Percentiles rank a stretch among this genome's conserved stretches.
Conservation (phyloP, 2,329 filamentous ascomycete genomes). For the Colletotrichum aenigma region DNA sequence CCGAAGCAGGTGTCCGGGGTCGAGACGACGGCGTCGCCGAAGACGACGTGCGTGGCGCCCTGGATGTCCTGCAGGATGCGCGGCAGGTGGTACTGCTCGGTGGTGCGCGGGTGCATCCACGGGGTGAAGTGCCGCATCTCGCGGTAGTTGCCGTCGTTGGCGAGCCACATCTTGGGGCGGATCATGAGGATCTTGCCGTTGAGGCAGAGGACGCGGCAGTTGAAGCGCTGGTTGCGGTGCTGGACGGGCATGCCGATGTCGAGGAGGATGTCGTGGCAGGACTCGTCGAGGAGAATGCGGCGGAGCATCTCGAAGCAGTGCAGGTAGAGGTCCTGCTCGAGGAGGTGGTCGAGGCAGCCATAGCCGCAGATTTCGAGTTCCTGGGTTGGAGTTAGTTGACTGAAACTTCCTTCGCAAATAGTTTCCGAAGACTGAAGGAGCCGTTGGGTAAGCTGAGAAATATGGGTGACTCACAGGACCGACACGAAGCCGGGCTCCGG, state of each 20-base stretch:
- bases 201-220: conserved; percentile 44
- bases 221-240: conserved; percentile 43
- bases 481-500: conserved; percentile 58
- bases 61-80: conserved; percentile 60
- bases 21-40: conserved; percentile 71
- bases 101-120: conserved; percentile 61
- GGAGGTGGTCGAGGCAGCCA: conserved; percentile 19
- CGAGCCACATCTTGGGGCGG: conserved; percentile 71
- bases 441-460: background rate
- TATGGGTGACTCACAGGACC: conserved; percentile 47
- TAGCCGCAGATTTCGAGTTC: conserved; percentile 61
- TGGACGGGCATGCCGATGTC: conserved; percentile 69
- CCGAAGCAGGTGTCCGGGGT: conserved; percentile 66
- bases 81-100: conserved; percentile 70
- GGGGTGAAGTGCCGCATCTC: conserved; percentile 68
- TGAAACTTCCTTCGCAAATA: background rate
- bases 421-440: background rate
- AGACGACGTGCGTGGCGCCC: conserved; percentile 51
- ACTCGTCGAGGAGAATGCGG: conserved; percentile 63
- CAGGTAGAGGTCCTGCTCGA: conserved; percentile 59
- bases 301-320: conserved; percentile 68
- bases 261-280: conserved; percentile 68
- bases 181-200: conserved; percentile 74
- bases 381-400: background rate
- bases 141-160: conserved; percentile 69